Base-by-base conservation (phyloP, 2,329 filamentous ascomycete genomes). In the Talaromyces funiculosus region DNA sequence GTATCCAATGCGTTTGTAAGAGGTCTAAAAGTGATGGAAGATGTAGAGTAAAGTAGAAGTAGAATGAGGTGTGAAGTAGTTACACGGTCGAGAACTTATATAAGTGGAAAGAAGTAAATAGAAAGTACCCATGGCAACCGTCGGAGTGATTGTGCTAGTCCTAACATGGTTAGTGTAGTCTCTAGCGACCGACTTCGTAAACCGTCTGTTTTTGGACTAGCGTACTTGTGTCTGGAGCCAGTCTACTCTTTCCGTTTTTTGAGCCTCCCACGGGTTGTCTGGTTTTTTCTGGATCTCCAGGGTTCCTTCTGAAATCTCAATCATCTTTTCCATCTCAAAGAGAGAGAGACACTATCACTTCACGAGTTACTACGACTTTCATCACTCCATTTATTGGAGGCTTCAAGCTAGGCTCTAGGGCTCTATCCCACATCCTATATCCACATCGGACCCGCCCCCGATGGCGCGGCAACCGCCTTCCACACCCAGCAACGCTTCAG, bases 171-270 rank as follows among this genome's bases (percentile, higher is more conserved):
- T 71, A 79, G 80, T 20, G 33, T 8, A 1, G 1, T 24, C 1
- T 16, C 4, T 33, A 33, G 5, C 26, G 22, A 16, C 42, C 31
- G 55, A 43, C 57, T 53, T 61, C 35, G 53, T 37, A 14, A 8
- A 6, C 31, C 5, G 37, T 2, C 49, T 18, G 3, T 5, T 26
- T 60, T 29, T 0, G 49, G 38, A 37, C 49, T 54, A 60, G 51
- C 40, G 26, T 18, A 7, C 22, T 24, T n/a, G 2, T n/a, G 3
- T 38, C 33, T 49, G 10, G 24, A 31, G 16, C 24, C 42, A 18
- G 33, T 37, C 10, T 37, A 38, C 51, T 42, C 29, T 18, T 53
- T 71, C 66, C 81, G 78, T 65, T 76, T 82, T 68, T 84, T 82
- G 68, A 81, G 80, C 60, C 75, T 59, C 33, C 45, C 42, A 59